Percentiles rank a stretch among this genome's conserved stretches.
These are phyloP conservation scores for Cadophora malorum DNA, from an alignment of 2,329 filamentous ascomycete species.

Conservation along the genomic window DNA sequence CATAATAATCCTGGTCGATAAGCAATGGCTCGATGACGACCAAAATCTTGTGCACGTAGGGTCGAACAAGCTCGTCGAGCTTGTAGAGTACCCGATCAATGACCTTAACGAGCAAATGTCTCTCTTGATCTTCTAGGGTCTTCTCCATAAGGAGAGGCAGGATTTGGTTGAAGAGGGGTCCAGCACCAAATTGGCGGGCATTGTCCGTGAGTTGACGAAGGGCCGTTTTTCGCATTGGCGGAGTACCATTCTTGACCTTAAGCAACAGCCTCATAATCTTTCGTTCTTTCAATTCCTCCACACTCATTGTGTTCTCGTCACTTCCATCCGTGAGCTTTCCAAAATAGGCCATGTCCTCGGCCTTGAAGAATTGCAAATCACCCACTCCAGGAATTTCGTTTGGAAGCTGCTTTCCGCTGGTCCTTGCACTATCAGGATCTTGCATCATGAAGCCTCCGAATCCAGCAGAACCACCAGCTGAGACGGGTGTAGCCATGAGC, in stretches of 20 bases:
- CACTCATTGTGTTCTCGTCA: constrained; percentile 88
- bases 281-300: constrained; percentile 95
- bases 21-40: constrained; percentile 99
- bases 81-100: constrained; percentile 99
- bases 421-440: constrained; percentile 82
- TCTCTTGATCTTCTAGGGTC: constrained; percentile 95
- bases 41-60: constrained; percentile 97
- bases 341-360: constrained; percentile 98
- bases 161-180: constrained; percentile 95
- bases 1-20: constrained; percentile 99
- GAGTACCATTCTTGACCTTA: constrained; percentile 99
- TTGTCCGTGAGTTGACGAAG: constrained; percentile 97
- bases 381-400: constrained; percentile 96
- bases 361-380: constrained; percentile 97
- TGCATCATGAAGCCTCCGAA: constrained; percentile 90
- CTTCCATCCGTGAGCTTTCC: constrained; percentile 94
- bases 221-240: constrained; percentile 97
- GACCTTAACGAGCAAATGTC: constrained; percentile 97
- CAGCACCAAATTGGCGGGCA: constrained; percentile 92
- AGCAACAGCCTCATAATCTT: constrained; percentile 97
- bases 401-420: constrained; percentile 87
- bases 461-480: constrained; percentile 56
- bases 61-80: constrained; percentile 92
- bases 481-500: constrained; percentile 73
- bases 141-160: constrained; percentile 98